phyloP scores from a whole-genome alignment of 192 early-diverging fungal genomes.

The Radiomyces spectabilis region DNA sequence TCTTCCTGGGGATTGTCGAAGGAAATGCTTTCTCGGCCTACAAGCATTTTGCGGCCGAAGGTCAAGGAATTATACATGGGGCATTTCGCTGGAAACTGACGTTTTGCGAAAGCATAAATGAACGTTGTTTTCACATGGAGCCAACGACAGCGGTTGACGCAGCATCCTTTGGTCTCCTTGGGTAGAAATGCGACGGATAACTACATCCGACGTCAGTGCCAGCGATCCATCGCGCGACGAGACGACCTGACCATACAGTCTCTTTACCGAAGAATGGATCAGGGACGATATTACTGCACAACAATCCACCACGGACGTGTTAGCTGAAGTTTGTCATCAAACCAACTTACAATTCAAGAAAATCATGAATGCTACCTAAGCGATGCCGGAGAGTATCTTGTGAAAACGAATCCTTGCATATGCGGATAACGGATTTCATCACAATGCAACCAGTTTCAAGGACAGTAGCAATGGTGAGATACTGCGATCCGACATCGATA shows the following conservation, averaged over 20 bases:
- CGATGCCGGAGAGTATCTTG: constrained; percentile 3
- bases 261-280: too few species aligned
- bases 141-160: too few species aligned
- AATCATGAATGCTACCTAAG: background rate
- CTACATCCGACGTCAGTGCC: too few species aligned
- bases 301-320: constrained; percentile 1
- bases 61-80: too few species aligned
- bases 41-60: too few species aligned
- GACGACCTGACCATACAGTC: too few species aligned
- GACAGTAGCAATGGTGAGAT: constrained; percentile 5
- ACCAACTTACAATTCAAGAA: constrained; percentile 11
- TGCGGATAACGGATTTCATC: background rate
- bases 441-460: constrained; percentile 3
- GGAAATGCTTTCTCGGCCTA: background rate
- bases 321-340: constrained; percentile 8
- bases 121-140: too few species aligned
- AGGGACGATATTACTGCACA: constrained; percentile 1
- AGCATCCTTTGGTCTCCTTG: too few species aligned
- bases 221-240: too few species aligned
- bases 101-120: too few species aligned
- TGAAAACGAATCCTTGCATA: constrained; percentile 5
- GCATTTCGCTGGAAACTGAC: too few species aligned
- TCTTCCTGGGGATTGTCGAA: background rate
- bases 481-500: constrained; percentile 5
- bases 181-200: too few species aligned